Conservation (phyloP, 306 rosid species). For the Comarum palustre region DNA sequence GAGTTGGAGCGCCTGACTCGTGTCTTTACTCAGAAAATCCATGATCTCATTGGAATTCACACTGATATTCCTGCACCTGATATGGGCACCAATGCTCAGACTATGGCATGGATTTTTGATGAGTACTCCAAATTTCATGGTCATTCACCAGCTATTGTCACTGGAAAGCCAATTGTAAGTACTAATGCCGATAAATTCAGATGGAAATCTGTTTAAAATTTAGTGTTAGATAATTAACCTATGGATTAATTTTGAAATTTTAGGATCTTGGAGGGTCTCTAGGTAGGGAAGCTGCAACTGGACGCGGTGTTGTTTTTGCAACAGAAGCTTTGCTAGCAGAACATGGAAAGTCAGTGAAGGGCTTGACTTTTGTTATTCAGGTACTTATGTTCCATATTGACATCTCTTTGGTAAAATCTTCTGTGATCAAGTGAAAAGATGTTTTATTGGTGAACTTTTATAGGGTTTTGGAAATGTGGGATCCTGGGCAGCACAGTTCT, state of each 20-base stretch:
- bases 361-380: conserved; percentile 52
- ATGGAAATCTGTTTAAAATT: background rate
- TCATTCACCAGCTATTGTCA: conserved; percentile 62
- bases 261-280: conserved; percentile 67
- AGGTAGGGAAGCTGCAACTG: conserved; percentile 69
- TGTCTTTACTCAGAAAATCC: conserved; percentile 59
- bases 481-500: conserved; percentile 52
- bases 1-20: conserved; percentile 67
- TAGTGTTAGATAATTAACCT: background rate
- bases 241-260: background rate
- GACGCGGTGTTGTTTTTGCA: conserved; percentile 57
- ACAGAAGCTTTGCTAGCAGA: conserved; percentile 64
- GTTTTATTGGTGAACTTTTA: background rate
- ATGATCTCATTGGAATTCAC: conserved; percentile 58
- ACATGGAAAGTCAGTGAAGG: conserved; percentile 48
- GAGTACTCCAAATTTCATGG: conserved; percentile 68
- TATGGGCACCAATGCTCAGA: conserved; percentile 69
- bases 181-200: background rate
- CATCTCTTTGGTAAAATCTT: background rate
- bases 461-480: conserved; percentile 96
- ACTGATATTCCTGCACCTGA: conserved; percentile 70
- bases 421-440: background rate
- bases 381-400: conserved; percentile 22
- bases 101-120: conserved; percentile 70
- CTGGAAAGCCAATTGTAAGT: conserved; percentile 64